Conservation (phyloP, 257 asterid species). For the Solanum habrochaites region DNA sequence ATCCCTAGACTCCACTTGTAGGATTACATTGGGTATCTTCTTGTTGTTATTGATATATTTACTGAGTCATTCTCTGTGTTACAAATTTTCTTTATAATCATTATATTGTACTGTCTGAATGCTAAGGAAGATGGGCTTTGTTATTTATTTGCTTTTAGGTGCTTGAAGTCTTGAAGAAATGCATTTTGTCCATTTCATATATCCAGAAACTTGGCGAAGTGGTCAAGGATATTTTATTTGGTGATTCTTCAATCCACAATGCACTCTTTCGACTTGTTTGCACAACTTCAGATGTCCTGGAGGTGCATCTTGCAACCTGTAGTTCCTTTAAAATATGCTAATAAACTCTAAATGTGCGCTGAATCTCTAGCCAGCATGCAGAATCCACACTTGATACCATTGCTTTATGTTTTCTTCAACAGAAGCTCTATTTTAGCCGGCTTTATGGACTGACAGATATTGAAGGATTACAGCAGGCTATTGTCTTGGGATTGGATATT, state of each 20-base stretch:
- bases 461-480: slow-evolving; percentile 72
- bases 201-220: slow-evolving; percentile 44
- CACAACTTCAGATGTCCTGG: slow-evolving; percentile 56
- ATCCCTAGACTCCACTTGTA: neutral
- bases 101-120: neutral
- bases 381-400: neutral
- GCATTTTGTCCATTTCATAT: slow-evolving; percentile 38
- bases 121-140: neutral
- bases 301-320: slow-evolving; percentile 40
- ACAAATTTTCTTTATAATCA: neutral
- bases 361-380: slow-evolving; percentile 2
- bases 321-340: neutral
- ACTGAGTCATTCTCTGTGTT: neutral
- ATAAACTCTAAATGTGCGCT: neutral
- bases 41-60: neutral
- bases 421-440: slow-evolving; percentile 75
- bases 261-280: slow-evolving; percentile 77
- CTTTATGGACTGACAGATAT: slow-evolving; percentile 59
- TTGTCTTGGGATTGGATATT: slow-evolving; percentile 67
- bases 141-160: slow-evolving; percentile 29
- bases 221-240: slow-evolving; percentile 48
- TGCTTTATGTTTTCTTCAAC: slow-evolving; percentile 7
- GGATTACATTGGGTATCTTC: neutral
- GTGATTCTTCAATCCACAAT: slow-evolving; percentile 79
- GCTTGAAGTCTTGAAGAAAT: slow-evolving; percentile 71